Evolutionary conservation across 2,329 filamentous ascomycete genomes (phyloP), one percentile per base, ranked within the genome.

Genomic region (Ophiosphaerella korrae): DNA sequence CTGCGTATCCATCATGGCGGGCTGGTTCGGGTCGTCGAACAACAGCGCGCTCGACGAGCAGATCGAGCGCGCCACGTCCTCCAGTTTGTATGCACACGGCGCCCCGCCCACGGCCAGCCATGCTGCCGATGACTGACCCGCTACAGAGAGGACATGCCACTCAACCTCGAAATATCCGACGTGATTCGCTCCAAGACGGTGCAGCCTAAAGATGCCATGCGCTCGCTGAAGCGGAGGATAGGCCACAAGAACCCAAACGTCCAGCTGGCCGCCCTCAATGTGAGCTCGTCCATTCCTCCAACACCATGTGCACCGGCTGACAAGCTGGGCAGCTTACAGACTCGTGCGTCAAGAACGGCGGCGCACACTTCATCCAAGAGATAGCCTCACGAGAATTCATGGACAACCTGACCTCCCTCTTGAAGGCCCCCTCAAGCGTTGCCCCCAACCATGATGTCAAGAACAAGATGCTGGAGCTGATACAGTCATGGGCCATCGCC

Each of bases 321-420:
- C 45, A 9, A 12, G 12, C 8, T 9, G 2, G 53, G 32, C 63
- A 88, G 91, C 88, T 99, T 67, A 96, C 92, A 60, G 94, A 99
- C 78, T 97, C 94, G 1, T 99, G 94, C 72, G 92, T 97, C 55
- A 99, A 99, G 79, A 99, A 99, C 80, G 94, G 94, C 52, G 94
- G 94, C 63, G 84, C 88, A 34, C 94, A 99, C 76, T 99, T 99
- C 75, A 86, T 99, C 42, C 83, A 87, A 60, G 94, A 99, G 78
- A 94, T 99, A 63, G 93, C 94, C 35, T 97, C 93, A 14, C 86
- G 92, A 58, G 94, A 99, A 78, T 99, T 97, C 70, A 95, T 99
- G 89, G 94, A 99, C 77, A 97, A 97, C 71, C 78, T 99, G 45
- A 88, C 90, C 14, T 97, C 93, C 31, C 82, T 99, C 13, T 82